Conservation (phyloP, 2,329 filamentous ascomycete species). For the Fusarium newnesense region DNA sequence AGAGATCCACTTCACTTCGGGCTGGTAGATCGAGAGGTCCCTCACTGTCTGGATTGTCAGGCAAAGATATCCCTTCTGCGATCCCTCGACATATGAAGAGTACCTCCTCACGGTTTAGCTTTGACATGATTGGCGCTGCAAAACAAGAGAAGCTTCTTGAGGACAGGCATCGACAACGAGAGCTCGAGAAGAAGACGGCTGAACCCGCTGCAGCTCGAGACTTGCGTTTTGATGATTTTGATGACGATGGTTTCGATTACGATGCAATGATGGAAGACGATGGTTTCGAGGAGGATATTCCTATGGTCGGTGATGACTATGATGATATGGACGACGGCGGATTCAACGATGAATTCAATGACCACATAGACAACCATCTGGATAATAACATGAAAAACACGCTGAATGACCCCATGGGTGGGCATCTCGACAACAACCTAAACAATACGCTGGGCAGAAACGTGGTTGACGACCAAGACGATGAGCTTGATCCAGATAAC, state of each 20-base stretch:
- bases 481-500: conserved; percentile 41
- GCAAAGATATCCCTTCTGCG: conserved; percentile 58
- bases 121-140: conserved; percentile 79
- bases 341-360: conserved; percentile 41
- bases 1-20: conserved; percentile 39
- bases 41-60: conserved; percentile 62
- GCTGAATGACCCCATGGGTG: conserved; percentile 25
- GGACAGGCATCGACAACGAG: conserved; percentile 75
- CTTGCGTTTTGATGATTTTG: conserved; percentile 69
- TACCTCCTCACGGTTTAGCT: conserved; percentile 83
- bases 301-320: conserved; percentile 45
- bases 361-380: not conserved
- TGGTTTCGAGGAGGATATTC: conserved; percentile 67
- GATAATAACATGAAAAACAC: conserved; percentile 21
- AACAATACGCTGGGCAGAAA: conserved; percentile 22
- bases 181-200: conserved; percentile 67
- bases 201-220: conserved; percentile 55
- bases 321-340: conserved; percentile 44
- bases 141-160: conserved; percentile 76
- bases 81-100: conserved; percentile 76
- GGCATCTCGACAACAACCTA: conserved; percentile 33
- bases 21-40: conserved; percentile 61
- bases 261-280: conserved; percentile 74
- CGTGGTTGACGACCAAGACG: conserved; percentile 41
- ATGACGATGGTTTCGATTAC: conserved; percentile 70